These are phyloP conservation scores for Chrysanthemum seticuspe DNA, from an alignment of 129 eudicot species.

Conservation along the genomic window DNA sequence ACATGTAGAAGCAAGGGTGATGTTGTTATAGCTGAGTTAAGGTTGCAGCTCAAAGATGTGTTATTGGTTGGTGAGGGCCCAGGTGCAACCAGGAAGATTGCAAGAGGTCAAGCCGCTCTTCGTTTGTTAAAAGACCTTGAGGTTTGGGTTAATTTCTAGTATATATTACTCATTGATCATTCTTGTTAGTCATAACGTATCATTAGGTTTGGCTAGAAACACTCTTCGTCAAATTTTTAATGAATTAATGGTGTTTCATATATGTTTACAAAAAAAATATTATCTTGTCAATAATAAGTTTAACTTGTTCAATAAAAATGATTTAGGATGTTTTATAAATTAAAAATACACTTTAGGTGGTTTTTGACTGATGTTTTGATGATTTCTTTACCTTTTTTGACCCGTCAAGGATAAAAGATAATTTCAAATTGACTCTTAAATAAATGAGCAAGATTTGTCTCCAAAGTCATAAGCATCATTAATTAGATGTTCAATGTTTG, in stretches of 20 bases:
- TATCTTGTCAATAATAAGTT: not conserved
- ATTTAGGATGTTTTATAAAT: not conserved
- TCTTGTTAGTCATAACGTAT: not conserved
- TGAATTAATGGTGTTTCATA: not conserved
- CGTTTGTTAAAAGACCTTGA: constrained; percentile 62
- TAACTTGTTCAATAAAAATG: not conserved
- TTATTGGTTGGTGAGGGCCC: constrained; percentile 54
- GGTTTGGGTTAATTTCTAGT: constrained; percentile 35
- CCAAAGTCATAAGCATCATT: no score
- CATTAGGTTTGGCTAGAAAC: not conserved
- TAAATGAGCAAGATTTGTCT: not conserved
- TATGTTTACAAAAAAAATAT: not conserved
- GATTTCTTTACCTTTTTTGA: not conserved
- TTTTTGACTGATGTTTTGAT: not conserved
- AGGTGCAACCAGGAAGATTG: constrained; percentile 58
- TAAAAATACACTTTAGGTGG: not conserved
- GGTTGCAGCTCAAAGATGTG: constrained; percentile 66
- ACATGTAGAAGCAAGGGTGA: constrained; percentile 38
- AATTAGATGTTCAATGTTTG: constrained; percentile 2
- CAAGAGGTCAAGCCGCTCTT: constrained; percentile 86
- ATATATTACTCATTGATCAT: not conserved
- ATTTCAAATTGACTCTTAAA: not conserved
- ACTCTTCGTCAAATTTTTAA: no score
- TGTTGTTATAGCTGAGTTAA: constrained; percentile 45
- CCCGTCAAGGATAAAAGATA: not conserved